These are phyloP conservation scores for Camptophora hylomeconis DNA, from an alignment of 2,329 filamentous ascomycete genomes.

Conservation along the genomic window DNA sequence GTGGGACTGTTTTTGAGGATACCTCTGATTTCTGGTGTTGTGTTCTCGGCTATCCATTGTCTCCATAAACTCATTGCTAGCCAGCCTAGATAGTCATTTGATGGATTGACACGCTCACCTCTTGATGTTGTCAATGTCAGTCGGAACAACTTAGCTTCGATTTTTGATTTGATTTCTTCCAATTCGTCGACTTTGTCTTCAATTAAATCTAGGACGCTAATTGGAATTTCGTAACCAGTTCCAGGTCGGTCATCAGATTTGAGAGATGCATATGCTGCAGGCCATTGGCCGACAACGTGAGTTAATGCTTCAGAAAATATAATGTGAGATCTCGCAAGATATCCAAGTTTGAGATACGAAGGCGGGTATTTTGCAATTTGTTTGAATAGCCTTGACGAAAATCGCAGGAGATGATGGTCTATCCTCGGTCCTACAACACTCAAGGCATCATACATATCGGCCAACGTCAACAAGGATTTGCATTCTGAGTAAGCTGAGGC, in stretches of 20 bases:
- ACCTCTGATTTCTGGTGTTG: conserved; percentile 53
- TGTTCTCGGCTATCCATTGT: conserved; percentile 88
- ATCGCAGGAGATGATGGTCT: conserved; percentile 86
- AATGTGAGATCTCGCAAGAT: conserved; percentile 67
- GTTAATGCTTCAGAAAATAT: conserved; percentile 81
- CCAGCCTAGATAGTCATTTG: conserved; percentile 78
- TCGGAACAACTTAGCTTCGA: conserved; percentile 72
- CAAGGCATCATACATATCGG: conserved; percentile 90
- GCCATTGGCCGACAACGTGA: conserved; percentile 92
- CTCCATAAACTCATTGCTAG: conserved; percentile 75
- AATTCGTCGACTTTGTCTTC: conserved; percentile 92
- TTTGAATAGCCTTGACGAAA: conserved; percentile 82
- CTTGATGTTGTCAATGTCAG: conserved; percentile 63
- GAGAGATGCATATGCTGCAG: conserved; percentile 63
- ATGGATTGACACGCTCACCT: conserved; percentile 71
- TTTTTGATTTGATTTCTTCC: conserved; percentile 64
- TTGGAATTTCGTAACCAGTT: conserved; percentile 45
- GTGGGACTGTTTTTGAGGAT: conserved; percentile 25
- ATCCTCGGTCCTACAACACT: conserved; percentile 77
- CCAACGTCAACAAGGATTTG: conserved; percentile 74
- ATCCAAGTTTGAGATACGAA: conserved; percentile 80
- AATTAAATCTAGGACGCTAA: conserved; percentile 70
- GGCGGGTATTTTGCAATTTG: conserved; percentile 95
- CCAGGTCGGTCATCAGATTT: conserved; percentile 38
- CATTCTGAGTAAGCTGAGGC: conserved; percentile 87